Percentiles rank a stretch among this genome's conserved stretches.
Conservation (phyloP, 2,329 filamentous ascomycete genomes). For the Penicillium oxalicum region DNA sequence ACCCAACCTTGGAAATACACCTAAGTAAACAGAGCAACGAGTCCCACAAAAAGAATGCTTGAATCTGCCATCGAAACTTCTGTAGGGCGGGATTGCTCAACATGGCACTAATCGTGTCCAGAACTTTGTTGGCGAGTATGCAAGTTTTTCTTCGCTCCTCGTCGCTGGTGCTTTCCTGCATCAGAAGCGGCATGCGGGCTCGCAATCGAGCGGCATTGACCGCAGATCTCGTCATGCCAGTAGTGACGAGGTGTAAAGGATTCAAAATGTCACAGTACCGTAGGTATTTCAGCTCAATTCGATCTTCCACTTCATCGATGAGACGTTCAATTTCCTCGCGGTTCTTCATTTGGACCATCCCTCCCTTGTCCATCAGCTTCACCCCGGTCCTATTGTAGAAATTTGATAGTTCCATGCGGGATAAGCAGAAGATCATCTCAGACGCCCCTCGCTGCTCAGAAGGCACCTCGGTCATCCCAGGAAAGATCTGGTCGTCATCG, state of each 20-base stretch:
- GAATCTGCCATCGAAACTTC: constrained; percentile 40
- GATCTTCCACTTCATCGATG: constrained; percentile 28
- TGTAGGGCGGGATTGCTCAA: constrained; percentile 33
- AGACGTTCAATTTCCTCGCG: constrained; percentile 9
- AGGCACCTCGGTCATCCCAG: constrained; percentile 37
- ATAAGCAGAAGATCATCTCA: constrained; percentile 38
- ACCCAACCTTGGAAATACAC: constrained; percentile 29
- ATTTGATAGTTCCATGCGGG: constrained; percentile 24
- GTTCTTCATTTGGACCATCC: constrained; percentile 8
- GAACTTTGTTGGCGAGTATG: constrained; percentile 8
- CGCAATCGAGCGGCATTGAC: constrained; percentile 39
- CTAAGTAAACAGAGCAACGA: constrained; percentile 43
- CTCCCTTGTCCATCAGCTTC: constrained; percentile 3
- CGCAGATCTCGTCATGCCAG: constrained; percentile 38
- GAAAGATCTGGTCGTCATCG: constrained; percentile 32
- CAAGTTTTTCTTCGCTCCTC: constrained; percentile 3
- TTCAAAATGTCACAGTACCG: constrained; percentile 32
- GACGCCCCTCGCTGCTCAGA: constrained; percentile 36
- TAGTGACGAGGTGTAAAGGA: constrained; percentile 39
- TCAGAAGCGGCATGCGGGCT: constrained; percentile 36
- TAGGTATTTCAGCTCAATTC: constrained; percentile 29
- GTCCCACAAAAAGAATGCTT: constrained; percentile 46
- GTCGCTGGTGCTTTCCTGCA: constrained; percentile 2
- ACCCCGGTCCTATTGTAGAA: constrained; percentile 16
- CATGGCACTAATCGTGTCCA: constrained; percentile 30